Conservation (phyloP, 352 stramenopile species). For the Pythium guiyangense region DNA sequence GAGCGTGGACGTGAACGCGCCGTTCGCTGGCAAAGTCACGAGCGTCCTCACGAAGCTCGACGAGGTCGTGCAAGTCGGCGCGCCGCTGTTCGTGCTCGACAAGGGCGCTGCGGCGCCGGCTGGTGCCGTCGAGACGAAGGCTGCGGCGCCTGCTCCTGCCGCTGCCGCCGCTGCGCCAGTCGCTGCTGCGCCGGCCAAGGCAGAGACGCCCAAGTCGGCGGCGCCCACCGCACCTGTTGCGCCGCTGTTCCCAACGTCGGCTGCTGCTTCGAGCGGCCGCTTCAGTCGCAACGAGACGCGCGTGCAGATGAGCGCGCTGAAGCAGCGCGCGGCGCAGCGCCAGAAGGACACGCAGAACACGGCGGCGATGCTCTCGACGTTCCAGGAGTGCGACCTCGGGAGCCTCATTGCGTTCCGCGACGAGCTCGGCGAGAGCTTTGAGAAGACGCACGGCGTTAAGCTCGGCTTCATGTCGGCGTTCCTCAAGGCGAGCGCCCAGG, state of each 20-base stretch:
- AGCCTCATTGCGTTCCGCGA: too few species aligned
- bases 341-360: constrained; percentile 98
- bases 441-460: too few species aligned
- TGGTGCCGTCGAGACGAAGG: constrained; percentile 11
- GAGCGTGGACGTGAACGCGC: constrained; percentile 90
- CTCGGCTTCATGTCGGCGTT: too few species aligned
- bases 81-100: constrained; percentile 89
- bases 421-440: too few species aligned
- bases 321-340: constrained; percentile 91
- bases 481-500: too few species aligned
- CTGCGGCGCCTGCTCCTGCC: constrained; percentile 10
- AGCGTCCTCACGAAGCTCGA: constrained; percentile 93
- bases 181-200: constrained; percentile 16
- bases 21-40: constrained; percentile 88
- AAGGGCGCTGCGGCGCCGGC: constrained; percentile 43
- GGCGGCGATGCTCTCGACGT: too few species aligned
- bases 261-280: constrained; percentile 13
- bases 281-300: constrained; percentile 72
- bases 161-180: constrained; percentile 12
- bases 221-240: constrained; percentile 22
- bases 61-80: constrained; percentile 95
- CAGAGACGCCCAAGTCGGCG: constrained; percentile 19
- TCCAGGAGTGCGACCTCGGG: too few species aligned
- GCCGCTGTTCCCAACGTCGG: constrained; percentile 6
- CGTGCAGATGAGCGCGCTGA: constrained; percentile 96